These are phyloP conservation scores for Linum tenue DNA, from an alignment of 345 rosid species.

Conservation along the genomic window DNA sequence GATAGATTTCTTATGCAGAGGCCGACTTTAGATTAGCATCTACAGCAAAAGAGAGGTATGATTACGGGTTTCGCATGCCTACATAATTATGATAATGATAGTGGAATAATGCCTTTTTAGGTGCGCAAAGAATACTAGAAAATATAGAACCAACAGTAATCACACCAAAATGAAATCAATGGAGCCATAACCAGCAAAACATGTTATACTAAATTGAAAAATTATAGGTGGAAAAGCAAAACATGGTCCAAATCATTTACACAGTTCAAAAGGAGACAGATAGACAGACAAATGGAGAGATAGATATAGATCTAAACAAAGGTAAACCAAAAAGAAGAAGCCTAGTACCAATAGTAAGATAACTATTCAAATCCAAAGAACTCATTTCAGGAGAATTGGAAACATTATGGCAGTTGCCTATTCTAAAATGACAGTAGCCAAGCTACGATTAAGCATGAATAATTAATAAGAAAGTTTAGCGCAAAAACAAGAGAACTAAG, in stretches of 20 bases:
- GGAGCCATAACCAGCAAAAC: too few species aligned
- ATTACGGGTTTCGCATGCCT: conserved; percentile 42
- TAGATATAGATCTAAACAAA: not conserved
- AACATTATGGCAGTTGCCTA: not conserved
- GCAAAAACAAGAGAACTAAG: not conserved
- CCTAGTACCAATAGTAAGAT: not conserved
- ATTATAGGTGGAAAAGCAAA: too few species aligned
- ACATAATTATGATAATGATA: conserved; percentile 30
- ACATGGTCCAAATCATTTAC: not conserved
- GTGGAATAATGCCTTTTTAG: conserved; percentile 26
- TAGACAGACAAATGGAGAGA: not conserved
- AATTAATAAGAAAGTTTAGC: too few species aligned
- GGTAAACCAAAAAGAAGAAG: not conserved
- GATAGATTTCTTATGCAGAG: conserved; percentile 21
- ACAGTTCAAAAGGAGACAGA: not conserved
- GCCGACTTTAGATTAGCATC: conserved; percentile 20
- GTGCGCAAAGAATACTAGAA: conserved; percentile 19
- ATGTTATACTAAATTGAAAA: too few species aligned
- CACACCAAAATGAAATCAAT: conserved; percentile 13
- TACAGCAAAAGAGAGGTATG: conserved; percentile 34
- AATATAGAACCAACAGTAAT: conserved; percentile 19
- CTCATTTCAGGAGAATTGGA: not conserved
- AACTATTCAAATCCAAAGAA: not conserved
- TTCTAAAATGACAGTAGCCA: not conserved
- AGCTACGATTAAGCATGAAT: not conserved